Evolutionary conservation across 495 filamentous ascomycete genomes (phyloP).

Genomic region (Pseudomonodictys pantanalensis): DNA sequence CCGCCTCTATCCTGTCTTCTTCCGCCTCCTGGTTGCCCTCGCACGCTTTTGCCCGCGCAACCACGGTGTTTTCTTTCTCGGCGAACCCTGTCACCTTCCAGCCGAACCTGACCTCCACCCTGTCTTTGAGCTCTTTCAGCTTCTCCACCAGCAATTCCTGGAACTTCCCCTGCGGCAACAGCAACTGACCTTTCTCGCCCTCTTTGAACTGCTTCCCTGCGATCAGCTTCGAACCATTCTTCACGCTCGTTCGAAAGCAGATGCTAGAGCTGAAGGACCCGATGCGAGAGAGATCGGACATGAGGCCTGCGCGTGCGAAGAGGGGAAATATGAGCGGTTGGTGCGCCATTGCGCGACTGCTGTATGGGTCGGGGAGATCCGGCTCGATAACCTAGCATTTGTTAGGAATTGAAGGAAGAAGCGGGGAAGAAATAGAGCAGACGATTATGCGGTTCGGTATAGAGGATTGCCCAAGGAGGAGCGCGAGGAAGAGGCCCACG

Average conservation of each 20-base stretch:
- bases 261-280: slow-evolving; percentile 8
- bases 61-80: neutral
- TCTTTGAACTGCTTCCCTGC: slow-evolving; percentile 1
- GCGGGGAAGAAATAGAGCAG: too few relatives aligned
- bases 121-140: neutral
- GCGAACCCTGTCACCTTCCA: neutral
- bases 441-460: slow-evolving; percentile 18
- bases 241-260: slow-evolving; percentile 11
- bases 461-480: slow-evolving; percentile 21
- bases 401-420: too few relatives aligned
- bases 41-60: neutral
- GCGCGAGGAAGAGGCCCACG: slow-evolving; percentile 28
- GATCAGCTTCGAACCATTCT: neutral
- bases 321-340: slow-evolving; percentile 19
- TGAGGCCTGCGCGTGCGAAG: slow-evolving; percentile 9
- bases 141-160: slow-evolving; percentile 8
- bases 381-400: too few relatives aligned
- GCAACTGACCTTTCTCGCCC: slow-evolving; percentile 6
- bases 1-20: neutral
- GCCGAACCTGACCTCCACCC: slow-evolving; percentile 10
- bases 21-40: neutral
- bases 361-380: neutral
- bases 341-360: slow-evolving; percentile 18
- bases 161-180: slow-evolving; percentile 22
- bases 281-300: neutral